Percentiles rank a stretch among this genome's conserved stretches.
phyloP scores from a whole-genome alignment of 2,329 filamentous ascomycete genomes.

The Aspergillus tamarii region DNA sequence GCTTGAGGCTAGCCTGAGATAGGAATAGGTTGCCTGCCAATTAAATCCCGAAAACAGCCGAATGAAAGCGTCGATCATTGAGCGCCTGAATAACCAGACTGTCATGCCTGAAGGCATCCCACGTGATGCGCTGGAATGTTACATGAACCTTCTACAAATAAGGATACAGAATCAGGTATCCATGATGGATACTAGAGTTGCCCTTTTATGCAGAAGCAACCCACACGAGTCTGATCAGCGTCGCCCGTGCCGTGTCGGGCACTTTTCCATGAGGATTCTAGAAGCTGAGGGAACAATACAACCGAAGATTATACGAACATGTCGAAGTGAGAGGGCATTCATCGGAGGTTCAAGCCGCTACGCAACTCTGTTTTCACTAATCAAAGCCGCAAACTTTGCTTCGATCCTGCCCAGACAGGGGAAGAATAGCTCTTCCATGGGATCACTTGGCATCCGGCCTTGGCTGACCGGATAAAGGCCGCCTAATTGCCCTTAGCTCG shows the following conservation, averaged over 20 bases:
- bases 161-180: not conserved
- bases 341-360: not conserved
- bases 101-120: not conserved
- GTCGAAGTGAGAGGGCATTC: not conserved
- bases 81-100: not conserved
- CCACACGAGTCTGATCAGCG: not conserved
- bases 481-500: not conserved
- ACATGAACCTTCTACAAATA: not conserved
- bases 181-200: not conserved
- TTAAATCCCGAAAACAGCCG: not conserved
- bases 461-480: not conserved
- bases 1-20: not conserved
- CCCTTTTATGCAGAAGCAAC: no score
- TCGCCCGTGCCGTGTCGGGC: not conserved
- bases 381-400: not conserved
- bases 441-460: not conserved
- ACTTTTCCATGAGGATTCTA: not conserved
- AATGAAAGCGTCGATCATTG: slow-evolving; percentile 4
- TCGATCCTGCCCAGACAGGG: not conserved
- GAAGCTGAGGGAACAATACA: not conserved
- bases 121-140: not conserved
- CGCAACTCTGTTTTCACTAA: not conserved
- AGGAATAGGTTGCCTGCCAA: not conserved
- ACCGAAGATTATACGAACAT: not conserved
- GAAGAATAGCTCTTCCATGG: not conserved